Evolutionary conservation across 768 basidiomycete genomes (phyloP).

Genomic region (Boletus tomentosulus): DNA sequence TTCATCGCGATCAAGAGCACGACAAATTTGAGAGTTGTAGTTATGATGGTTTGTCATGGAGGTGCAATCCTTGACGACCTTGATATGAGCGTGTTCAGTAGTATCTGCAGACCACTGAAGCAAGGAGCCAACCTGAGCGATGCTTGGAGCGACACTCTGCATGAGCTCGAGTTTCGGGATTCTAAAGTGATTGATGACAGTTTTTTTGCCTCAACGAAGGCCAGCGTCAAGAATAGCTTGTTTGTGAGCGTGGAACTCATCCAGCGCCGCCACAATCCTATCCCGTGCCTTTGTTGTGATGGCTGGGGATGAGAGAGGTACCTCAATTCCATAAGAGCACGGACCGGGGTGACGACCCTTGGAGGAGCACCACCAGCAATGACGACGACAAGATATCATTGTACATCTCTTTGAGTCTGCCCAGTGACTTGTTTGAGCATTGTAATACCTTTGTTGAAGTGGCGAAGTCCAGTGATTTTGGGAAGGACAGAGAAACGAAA

Average conservation of each 20-base stretch:
- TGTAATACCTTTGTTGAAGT: slow-evolving; percentile 37
- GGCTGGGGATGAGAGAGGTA: slow-evolving; percentile 24
- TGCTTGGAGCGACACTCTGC: no score
- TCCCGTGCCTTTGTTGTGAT: slow-evolving; percentile 18
- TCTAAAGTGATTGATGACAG: slow-evolving; percentile 31
- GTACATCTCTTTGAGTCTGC: slow-evolving; percentile 35
- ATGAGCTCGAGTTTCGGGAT: slow-evolving; percentile 34
- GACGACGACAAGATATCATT: slow-evolving; percentile 32
- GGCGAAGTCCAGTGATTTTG: slow-evolving; percentile 26
- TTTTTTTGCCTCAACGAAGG: slow-evolving; percentile 16
- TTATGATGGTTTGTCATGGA: no score
- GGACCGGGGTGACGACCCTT: slow-evolving; percentile 31
- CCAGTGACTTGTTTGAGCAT: slow-evolving; percentile 41
- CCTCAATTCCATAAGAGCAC: slow-evolving; percentile 35
- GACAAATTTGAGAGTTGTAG: no score
- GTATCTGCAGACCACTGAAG: no score
- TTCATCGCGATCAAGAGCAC: neutral
- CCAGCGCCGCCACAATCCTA: slow-evolving; percentile 20
- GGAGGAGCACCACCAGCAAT: slow-evolving; percentile 32
- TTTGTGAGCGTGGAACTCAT: slow-evolving; percentile 36
- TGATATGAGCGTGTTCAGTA: no score
- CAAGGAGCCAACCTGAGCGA: no score
- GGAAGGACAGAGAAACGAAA: slow-evolving; percentile 5
- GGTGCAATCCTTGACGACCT: no score
- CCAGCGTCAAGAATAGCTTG: slow-evolving; percentile 29